Conservation (phyloP, 306 rosid species). For the Prosopis cineraria region DNA sequence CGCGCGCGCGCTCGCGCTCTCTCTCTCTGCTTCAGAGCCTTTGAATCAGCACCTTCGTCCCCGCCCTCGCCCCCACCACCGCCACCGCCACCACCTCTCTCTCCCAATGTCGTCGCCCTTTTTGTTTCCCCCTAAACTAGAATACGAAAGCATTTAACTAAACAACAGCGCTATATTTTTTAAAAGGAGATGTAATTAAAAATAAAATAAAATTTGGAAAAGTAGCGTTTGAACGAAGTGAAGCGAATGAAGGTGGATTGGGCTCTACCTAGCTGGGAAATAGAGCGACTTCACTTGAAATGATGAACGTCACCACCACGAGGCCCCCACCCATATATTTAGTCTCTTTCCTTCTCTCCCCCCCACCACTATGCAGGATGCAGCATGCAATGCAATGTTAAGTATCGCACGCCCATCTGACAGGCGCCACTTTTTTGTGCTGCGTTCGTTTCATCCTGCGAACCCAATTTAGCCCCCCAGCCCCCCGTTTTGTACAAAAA, state of each 20-base stretch:
- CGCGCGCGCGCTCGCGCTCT: slow-evolving; percentile 15
- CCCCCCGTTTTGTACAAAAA: slow-evolving; percentile 33
- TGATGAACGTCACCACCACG: slow-evolving; percentile 21
- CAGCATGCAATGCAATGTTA: slow-evolving; percentile 29
- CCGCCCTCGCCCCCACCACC: slow-evolving; percentile 22
- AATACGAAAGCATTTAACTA: slow-evolving; percentile 21
- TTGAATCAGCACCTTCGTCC: slow-evolving; percentile 77
- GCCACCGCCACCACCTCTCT: slow-evolving; percentile 36
- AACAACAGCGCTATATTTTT: neutral
- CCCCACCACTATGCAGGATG: slow-evolving; percentile 1
- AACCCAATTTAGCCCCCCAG: slow-evolving; percentile 2
- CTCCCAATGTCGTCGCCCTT: slow-evolving; percentile 13
- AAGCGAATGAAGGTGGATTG: slow-evolving; percentile 9
- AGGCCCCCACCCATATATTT: slow-evolving; percentile 33
- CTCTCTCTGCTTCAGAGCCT: slow-evolving; percentile 40
- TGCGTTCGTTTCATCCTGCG: slow-evolving; percentile 21
- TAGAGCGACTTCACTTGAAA: slow-evolving; percentile 30
- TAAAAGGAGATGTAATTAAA: neutral
- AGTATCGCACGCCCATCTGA: slow-evolving; percentile 64
- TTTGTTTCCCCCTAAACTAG: neutral
- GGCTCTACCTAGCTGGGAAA: slow-evolving; percentile 5
- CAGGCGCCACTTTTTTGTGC: slow-evolving; percentile 56
- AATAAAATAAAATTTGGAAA: neutral
- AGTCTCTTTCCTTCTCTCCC: neutral
- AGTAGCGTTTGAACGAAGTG: neutral